Evolutionary conservation across 2,329 filamentous ascomycete species (phyloP).

Genomic region (Ustulina deusta): DNA sequence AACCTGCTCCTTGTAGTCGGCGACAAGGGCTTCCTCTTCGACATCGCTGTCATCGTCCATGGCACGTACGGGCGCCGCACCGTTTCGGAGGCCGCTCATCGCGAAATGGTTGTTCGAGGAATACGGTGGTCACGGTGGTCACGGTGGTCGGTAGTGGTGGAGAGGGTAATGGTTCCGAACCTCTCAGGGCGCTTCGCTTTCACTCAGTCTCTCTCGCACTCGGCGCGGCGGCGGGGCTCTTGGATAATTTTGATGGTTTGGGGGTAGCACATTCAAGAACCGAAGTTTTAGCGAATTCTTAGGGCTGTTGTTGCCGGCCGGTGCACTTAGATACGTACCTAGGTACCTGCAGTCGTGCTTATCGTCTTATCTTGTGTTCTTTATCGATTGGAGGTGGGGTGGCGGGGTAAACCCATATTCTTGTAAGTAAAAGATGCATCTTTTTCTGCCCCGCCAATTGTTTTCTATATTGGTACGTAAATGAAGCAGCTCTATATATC

Average conservation of each 20-base stretch:
- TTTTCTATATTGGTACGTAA: neutral
- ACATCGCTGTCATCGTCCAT: slow-evolving; percentile 89
- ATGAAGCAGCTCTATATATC: slow-evolving; percentile 6
- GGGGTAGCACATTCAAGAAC: slow-evolving; percentile 41
- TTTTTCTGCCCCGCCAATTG: slow-evolving; percentile 33
- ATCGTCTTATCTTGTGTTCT: slow-evolving; percentile 10
- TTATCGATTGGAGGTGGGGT: slow-evolving; percentile 38
- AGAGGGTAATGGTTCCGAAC: slow-evolving; percentile 38
- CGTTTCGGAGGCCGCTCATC: slow-evolving; percentile 74
- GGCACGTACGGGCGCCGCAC: slow-evolving; percentile 68
- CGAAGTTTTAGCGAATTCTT: slow-evolving; percentile 51
- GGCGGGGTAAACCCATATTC: slow-evolving; percentile 32
- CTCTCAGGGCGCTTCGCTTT: slow-evolving; percentile 34
- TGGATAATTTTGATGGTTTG: slow-evolving; percentile 45
- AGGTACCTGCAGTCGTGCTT: slow-evolving; percentile 29
- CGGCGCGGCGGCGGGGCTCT: slow-evolving; percentile 43
- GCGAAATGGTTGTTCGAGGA: slow-evolving; percentile 44
- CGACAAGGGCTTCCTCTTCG: slow-evolving; percentile 94
- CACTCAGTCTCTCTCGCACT: slow-evolving; percentile 21
- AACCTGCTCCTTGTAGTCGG: slow-evolving; percentile 96
- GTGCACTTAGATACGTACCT: slow-evolving; percentile 16
- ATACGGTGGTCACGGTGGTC: slow-evolving; percentile 32
- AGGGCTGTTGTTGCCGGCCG: slow-evolving; percentile 45
- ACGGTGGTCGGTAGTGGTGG: slow-evolving; percentile 39
- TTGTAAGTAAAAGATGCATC: slow-evolving; percentile 4